These are phyloP conservation scores for Candida golubevii DNA, from an alignment of 805 yeast genomes.

Conservation along the genomic window DNA sequence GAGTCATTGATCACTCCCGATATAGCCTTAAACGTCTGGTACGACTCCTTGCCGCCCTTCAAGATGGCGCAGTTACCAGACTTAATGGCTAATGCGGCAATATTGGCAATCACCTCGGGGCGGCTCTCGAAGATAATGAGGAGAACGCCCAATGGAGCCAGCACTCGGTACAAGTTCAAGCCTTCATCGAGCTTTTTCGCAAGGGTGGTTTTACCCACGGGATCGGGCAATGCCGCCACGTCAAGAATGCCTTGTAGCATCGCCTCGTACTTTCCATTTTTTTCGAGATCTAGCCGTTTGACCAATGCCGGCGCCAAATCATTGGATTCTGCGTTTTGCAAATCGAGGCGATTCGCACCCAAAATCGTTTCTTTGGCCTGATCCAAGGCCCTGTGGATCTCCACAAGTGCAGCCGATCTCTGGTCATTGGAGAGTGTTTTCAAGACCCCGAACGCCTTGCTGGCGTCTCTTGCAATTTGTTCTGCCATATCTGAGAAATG, in stretches of 20 bases:
- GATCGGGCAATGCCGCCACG: constrained; percentile 85
- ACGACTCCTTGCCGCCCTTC: constrained; percentile 95
- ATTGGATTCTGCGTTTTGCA: constrained; percentile 61
- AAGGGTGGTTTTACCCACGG: constrained; percentile 83
- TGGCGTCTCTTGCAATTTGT: constrained; percentile 75
- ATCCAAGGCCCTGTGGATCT: constrained; percentile 66
- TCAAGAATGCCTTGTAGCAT: constrained; percentile 95
- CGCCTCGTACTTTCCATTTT: constrained; percentile 80
- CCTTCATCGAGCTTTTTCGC: constrained; percentile 87
- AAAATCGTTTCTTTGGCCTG: constrained; percentile 58
- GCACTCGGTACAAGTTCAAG: constrained; percentile 73
- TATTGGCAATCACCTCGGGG: constrained; percentile 98
- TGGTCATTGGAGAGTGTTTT: constrained; percentile 73
- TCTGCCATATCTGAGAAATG: constrained; percentile 47
- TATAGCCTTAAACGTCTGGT: constrained; percentile 79
- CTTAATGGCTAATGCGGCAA: constrained; percentile 90
- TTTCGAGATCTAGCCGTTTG: constrained; percentile 78
- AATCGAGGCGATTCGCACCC: constrained; percentile 69
- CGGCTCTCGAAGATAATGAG: constrained; percentile 92
- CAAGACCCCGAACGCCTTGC: constrained; percentile 74
- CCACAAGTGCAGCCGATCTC: constrained; percentile 67
- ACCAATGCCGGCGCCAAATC: constrained; percentile 66
- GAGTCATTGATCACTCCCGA: constrained; percentile 64
- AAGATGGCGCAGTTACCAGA: constrained; percentile 95
- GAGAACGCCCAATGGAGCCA: constrained; percentile 93